Base-by-base conservation (phyloP, 1,284 basidiomycete species). In the Leccinum fuscescens region DNA sequence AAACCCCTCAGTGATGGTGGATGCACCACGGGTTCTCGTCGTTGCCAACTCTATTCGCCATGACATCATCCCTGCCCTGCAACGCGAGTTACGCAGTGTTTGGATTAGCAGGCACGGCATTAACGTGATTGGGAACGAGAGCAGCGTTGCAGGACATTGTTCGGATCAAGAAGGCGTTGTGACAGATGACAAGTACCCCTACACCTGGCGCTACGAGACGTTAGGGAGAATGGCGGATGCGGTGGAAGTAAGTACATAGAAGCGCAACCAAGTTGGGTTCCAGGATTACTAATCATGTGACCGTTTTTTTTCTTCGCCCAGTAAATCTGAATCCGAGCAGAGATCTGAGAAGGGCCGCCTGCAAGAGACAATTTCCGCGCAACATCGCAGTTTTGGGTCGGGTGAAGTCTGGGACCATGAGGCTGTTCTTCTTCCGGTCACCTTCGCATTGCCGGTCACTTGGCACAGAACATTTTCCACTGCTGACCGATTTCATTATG, bases 41-140 rank as follows among this genome's bases (percentile, higher is more conserved):
- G 78, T 86, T 11, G 86, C 87, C 33, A 82, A 85, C 64, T 87
- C 85, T 63, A 67, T 86, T 58, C 72, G 70, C 29, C 85, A 87
- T 63, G 86, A 89, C 65, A 80, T 85, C 62, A 77, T 76, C 39
- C 83, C 88, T 6, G 82, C 84, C 39, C 77, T 75, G 59, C 71
- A 75, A 61, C 72, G 82, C 14, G 81, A 81, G 0, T 69, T 89
- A 29, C 69, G 62, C n/a, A 84, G 80, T 33, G 81, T 83, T 33
- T 89, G 85, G 84, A 88, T 90, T 62, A 81, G 85, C 57, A 77
- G 87, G 33, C 69, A 78, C 60, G 79, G 76, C 2, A 79, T 80
- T n/a, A 72, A 64, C 44, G 67, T 78, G n/a, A 80, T 80, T 57
- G 77, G 79, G 2, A 66, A 61, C 56, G 64, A 65, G 20, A 46